phyloP scores from a whole-genome alignment of 2,329 filamentous ascomycete species.

The Pezicula rhizophila region DNA sequence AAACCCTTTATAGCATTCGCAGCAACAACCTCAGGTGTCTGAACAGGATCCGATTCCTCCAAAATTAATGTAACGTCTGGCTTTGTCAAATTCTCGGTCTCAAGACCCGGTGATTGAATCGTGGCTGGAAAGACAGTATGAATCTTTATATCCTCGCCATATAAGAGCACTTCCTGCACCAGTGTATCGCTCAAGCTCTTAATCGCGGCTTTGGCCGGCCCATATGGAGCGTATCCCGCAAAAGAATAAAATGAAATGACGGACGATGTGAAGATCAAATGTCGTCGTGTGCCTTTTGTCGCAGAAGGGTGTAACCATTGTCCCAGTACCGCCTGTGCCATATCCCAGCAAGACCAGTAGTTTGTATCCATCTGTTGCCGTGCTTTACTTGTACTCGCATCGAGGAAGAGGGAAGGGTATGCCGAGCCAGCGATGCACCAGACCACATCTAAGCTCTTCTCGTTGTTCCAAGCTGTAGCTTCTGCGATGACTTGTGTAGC shows the following conservation, averaged over 20 bases:
- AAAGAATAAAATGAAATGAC: slow-evolving; percentile 69
- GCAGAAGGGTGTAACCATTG: slow-evolving; percentile 60
- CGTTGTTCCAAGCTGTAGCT: slow-evolving; percentile 73
- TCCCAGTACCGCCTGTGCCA: slow-evolving; percentile 72
- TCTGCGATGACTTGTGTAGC: slow-evolving; percentile 65
- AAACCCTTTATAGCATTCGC: slow-evolving; percentile 62
- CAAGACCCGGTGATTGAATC: slow-evolving; percentile 70
- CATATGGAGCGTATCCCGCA: slow-evolving; percentile 78
- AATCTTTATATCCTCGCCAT: slow-evolving; percentile 75
- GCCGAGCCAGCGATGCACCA: slow-evolving; percentile 84
- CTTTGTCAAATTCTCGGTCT: slow-evolving; percentile 71
- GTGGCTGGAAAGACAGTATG: slow-evolving; percentile 81
- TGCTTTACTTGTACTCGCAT: slow-evolving; percentile 61
- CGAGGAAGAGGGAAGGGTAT: slow-evolving; percentile 69
- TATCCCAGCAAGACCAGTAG: slow-evolving; percentile 81
- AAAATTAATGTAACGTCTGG: slow-evolving; percentile 72
- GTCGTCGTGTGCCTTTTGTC: slow-evolving; percentile 49
- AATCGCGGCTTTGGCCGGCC: slow-evolving; percentile 79
- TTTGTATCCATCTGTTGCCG: slow-evolving; percentile 85
- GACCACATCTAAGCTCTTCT: slow-evolving; percentile 70
- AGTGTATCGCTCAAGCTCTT: slow-evolving; percentile 78
- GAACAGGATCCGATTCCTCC: slow-evolving; percentile 75
- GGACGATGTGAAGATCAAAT: slow-evolving; percentile 84
- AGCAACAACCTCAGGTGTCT: slow-evolving; percentile 75
- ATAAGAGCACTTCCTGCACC: slow-evolving; percentile 77